A percentile compares a stretch with the other conserved stretches of the same genome.
phyloP scores from a whole-genome alignment of 129 eudicot genomes.

The Escallonia rubra region DNA sequence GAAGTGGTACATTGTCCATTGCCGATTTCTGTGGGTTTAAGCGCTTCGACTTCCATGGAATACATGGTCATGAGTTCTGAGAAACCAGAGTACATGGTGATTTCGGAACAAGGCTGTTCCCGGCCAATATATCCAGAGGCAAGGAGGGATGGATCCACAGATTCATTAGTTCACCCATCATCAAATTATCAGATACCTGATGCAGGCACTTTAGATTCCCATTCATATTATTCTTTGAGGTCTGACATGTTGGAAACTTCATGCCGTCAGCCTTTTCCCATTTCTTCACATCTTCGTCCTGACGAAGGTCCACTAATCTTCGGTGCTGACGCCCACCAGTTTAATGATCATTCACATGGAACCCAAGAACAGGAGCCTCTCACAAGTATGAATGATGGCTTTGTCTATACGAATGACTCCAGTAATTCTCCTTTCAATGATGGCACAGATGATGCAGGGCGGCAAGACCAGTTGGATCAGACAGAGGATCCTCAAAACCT shows the following conservation, averaged over 20 bases:
- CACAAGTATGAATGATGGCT: conserved; percentile 22
- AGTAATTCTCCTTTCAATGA: conserved; percentile 21
- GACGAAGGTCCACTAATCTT: conserved; percentile 17
- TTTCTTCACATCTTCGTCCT: conserved; percentile 24
- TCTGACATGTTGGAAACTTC: conserved; percentile 43
- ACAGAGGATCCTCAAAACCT: conserved; percentile 27
- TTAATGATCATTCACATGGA: conserved; percentile 19
- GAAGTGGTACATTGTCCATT: conserved; percentile 19
- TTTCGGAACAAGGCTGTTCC: conserved; percentile 32
- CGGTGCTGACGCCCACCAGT: conserved; percentile 25
- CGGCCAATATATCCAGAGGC: conserved; percentile 16
- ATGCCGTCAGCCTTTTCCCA: conserved; percentile 26
- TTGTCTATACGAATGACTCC: conserved; percentile 21
- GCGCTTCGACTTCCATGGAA: conserved; percentile 22
- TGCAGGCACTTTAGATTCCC: conserved; percentile 23
- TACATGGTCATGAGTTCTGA: conserved; percentile 32
- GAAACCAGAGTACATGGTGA: conserved; percentile 19
- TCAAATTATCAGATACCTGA: conserved; percentile 34
- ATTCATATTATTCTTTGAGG: conserved; percentile 33
- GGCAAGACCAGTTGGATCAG: conserved; percentile 16
- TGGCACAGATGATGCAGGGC: conserved; percentile 15
- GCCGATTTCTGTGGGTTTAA: conserved; percentile 18
- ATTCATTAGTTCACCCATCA: conserved; percentile 27
- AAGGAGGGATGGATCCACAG: conserved; percentile 30
- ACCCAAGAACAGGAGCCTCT: conserved; percentile 27